Conservation (phyloP, 495 filamentous ascomycete genomes). For the Jackrogersella multiformis region DNA sequence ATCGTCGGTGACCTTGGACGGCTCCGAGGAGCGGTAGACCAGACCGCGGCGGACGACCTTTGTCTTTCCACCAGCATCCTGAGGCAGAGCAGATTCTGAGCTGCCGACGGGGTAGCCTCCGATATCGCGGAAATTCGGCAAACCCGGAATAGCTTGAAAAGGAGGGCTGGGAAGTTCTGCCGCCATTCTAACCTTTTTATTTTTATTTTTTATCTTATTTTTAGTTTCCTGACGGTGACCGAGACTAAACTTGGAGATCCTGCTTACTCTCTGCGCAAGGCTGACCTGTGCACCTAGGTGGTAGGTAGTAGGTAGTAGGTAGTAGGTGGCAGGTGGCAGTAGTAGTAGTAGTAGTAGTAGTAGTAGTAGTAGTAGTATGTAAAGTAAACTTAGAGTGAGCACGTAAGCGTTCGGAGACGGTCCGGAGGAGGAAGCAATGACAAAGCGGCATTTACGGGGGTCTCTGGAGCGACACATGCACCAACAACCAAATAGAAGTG, state of each 20-base stretch:
- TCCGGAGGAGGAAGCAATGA: constrained; percentile 8
- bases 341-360: too few relatives aligned
- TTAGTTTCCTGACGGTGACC: constrained; percentile 4
- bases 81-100: constrained; percentile 9
- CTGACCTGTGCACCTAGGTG: not conserved
- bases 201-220: too few relatives aligned
- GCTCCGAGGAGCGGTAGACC: constrained; percentile 68
- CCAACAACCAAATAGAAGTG: not conserved
- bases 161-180: constrained; percentile 54
- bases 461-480: too few relatives aligned
- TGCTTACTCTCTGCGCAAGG: not conserved
- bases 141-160: constrained; percentile 61
- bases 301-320: too few relatives aligned
- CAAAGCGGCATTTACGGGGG: too few relatives aligned
- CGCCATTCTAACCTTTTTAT: constrained; percentile 7
- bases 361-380: too few relatives aligned
- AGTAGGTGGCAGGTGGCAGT: too few relatives aligned
- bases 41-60: constrained; percentile 56
- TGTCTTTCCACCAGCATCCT: constrained; percentile 29
- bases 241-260: not conserved
- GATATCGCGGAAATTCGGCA: constrained; percentile 69
- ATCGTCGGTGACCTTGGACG: constrained; percentile 58
- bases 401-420: constrained; percentile 17
- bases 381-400: constrained; percentile 15
- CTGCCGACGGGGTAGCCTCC: constrained; percentile 60